phyloP scores from a whole-genome alignment of 2,329 filamentous ascomycete species.

The Tricladium varicosporioides region DNA sequence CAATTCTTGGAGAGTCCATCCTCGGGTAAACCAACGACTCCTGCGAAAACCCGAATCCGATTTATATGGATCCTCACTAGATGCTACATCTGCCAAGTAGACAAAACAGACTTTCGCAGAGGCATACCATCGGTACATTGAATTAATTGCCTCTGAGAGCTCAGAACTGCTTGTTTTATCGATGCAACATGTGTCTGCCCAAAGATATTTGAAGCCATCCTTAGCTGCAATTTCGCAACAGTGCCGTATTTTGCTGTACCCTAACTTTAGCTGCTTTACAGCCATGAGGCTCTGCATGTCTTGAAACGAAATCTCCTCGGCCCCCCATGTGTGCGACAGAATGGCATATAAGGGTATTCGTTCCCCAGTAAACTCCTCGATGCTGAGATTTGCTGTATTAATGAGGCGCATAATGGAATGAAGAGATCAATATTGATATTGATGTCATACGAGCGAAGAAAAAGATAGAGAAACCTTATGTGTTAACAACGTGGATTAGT shows the following conservation, averaged over 20 bases:
- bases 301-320: slow-evolving; percentile 30
- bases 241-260: too few relatives aligned
- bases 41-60: not conserved
- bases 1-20: slow-evolving; percentile 20
- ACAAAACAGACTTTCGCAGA: slow-evolving; percentile 13
- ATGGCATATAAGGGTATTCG: slow-evolving; percentile 26
- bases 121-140: slow-evolving; percentile 12
- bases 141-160: slow-evolving; percentile 16
- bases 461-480: too few relatives aligned
- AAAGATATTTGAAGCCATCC: slow-evolving; percentile 8
- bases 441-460: too few relatives aligned
- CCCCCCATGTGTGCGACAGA: slow-evolving; percentile 34
- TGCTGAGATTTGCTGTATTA: too few relatives aligned
- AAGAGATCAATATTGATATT: too few relatives aligned
- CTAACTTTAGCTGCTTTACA: too few relatives aligned
- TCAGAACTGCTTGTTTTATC: slow-evolving; percentile 18
- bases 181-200: slow-evolving; percentile 19
- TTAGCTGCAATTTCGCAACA: slow-evolving; percentile 9
- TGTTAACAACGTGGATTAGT: too few relatives aligned
- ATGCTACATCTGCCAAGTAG: slow-evolving; percentile 12
- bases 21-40: slow-evolving; percentile 17
- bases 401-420: too few relatives aligned
- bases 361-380: too few relatives aligned
- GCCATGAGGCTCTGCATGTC: slow-evolving; percentile 21
- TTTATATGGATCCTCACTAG: not conserved